Conservation (phyloP, 345 rosid species). For the Citrus mangshanensis region DNA sequence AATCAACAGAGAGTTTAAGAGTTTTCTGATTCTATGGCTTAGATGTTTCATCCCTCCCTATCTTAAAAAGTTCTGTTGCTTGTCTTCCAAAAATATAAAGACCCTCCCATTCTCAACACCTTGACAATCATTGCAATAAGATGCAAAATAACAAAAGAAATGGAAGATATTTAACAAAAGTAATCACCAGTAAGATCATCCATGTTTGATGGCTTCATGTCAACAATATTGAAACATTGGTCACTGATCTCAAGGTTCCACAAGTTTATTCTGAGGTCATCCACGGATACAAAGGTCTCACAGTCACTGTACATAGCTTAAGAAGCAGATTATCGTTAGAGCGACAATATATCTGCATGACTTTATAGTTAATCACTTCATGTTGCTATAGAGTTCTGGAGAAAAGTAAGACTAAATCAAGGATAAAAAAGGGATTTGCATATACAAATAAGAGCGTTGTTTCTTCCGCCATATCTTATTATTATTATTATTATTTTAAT, state of each 20-base stretch:
- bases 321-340: constrained; percentile 10
- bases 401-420: background rate
- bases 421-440: background rate
- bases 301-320: constrained; percentile 52
- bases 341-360: constrained; percentile 6
- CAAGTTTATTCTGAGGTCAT: constrained; percentile 62
- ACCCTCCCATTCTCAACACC: background rate
- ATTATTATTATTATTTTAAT: too few species aligned
- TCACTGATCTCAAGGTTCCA: constrained; percentile 65
- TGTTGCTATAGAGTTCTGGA: background rate
- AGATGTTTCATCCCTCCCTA: background rate
- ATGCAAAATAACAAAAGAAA: background rate
- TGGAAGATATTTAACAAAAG: background rate
- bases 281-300: constrained; percentile 69
- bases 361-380: background rate
- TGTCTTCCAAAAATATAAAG: background rate
- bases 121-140: background rate
- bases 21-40: background rate
- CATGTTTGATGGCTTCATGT: constrained; percentile 63
- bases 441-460: background rate
- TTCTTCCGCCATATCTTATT: background rate
- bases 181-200: constrained; percentile 64
- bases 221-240: constrained; percentile 67
- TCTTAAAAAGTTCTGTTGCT: background rate
- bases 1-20: constrained; percentile 9